phyloP scores from a whole-genome alignment of 176 grass and related monocot genomes.

The Carex parvula region DNA sequence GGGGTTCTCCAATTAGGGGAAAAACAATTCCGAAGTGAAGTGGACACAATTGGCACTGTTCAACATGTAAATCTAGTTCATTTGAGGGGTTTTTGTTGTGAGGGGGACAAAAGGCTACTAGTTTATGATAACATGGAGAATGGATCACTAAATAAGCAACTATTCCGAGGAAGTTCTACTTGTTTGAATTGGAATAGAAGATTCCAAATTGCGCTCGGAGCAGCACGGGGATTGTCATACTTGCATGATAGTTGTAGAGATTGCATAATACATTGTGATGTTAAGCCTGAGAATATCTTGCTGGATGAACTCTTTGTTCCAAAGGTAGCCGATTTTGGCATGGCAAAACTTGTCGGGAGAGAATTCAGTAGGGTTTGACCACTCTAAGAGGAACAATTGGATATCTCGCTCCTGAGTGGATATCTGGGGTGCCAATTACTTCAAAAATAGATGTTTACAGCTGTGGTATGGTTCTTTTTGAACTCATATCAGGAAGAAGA shows the following conservation, averaged over 20 bases:
- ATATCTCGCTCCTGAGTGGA: conserved; percentile 2
- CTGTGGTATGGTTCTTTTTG: conserved; percentile 8
- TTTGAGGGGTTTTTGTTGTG: conserved; percentile 38
- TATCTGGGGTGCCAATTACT: neutral
- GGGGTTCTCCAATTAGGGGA: conserved; percentile 25
- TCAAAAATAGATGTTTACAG: neutral
- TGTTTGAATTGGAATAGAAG: conserved; percentile 34
- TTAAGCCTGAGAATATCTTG: conserved; percentile 68
- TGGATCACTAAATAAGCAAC: conserved; percentile 34
- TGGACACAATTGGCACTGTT: conserved; percentile 34
- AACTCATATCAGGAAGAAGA: neutral
- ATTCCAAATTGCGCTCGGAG: conserved; percentile 34
- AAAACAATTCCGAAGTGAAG: conserved; percentile 46
- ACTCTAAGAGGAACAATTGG: neutral
- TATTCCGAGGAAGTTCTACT: neutral
- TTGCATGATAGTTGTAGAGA: conserved; percentile 45
- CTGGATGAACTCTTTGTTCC: conserved; percentile 25
- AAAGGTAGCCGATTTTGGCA: conserved; percentile 48
- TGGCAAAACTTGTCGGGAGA: neutral
- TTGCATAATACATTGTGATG: conserved; percentile 61
- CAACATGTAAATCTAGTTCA: conserved; percentile 47
- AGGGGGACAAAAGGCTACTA: conserved; percentile 28
- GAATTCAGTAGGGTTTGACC: neutral
- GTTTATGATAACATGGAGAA: conserved; percentile 28
- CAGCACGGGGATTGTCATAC: conserved; percentile 36